A percentile compares a stretch with the other conserved stretches of the same genome.
Evolutionary conservation across 768 basidiomycete species (phyloP).

Genomic region (Rhodotorula graminis): DNA sequence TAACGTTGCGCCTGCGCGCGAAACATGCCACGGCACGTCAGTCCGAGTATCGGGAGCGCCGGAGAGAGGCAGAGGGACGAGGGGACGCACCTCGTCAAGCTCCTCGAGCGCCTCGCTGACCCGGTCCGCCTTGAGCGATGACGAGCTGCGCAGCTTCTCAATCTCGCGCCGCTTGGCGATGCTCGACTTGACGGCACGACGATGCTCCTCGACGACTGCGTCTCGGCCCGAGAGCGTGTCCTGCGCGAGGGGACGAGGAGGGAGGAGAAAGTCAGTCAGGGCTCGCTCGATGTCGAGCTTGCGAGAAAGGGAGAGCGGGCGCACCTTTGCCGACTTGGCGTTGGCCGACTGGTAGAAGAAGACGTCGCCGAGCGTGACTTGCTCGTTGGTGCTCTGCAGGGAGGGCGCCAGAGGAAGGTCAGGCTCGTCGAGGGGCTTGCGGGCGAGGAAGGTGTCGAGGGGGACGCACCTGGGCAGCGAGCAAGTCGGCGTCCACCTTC

Average conservation of each 20-base stretch:
- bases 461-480: slow-evolving; percentile 55
- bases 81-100: slow-evolving; percentile 69
- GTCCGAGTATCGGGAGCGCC: neutral
- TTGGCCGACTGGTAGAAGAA: slow-evolving; percentile 95
- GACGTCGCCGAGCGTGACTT: slow-evolving; percentile 90
- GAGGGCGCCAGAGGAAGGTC: neutral
- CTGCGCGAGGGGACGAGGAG: slow-evolving; percentile 17
- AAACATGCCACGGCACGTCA: neutral
- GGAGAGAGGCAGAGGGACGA: neutral
- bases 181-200: slow-evolving; percentile 82
- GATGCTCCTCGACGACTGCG: slow-evolving; percentile 86
- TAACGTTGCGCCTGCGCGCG: slow-evolving; percentile 74
- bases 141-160: slow-evolving; percentile 77
- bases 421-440: too few species aligned
- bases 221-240: slow-evolving; percentile 87
- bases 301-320: neutral
- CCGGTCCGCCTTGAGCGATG: slow-evolving; percentile 68
- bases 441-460: neutral
- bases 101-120: slow-evolving; percentile 90
- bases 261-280: neutral
- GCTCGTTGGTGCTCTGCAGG: slow-evolving; percentile 72
- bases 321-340: slow-evolving; percentile 80
- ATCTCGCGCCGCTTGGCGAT: slow-evolving; percentile 90
- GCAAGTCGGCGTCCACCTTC: slow-evolving; percentile 54
- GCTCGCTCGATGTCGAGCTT: too few species aligned